A percentile compares a stretch with the other conserved stretches of the same genome.
phyloP scores from a whole-genome alignment of 2,329 filamentous ascomycete genomes.

The Pseudocercospora macadamiae region DNA sequence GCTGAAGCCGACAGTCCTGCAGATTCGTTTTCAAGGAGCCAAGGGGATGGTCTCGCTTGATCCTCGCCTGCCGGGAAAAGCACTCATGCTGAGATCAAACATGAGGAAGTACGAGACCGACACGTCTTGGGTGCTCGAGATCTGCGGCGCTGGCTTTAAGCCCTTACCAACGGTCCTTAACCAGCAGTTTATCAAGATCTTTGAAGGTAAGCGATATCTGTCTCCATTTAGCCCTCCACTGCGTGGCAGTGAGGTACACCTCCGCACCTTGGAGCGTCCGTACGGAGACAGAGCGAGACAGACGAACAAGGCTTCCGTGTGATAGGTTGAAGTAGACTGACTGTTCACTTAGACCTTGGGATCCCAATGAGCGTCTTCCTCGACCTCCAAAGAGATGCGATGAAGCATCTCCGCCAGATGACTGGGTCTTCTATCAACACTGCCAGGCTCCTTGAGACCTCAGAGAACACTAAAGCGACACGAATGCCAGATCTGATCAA shows the following conservation, averaged over 20 bases:
- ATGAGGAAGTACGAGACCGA: slow-evolving; percentile 77
- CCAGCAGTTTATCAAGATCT: slow-evolving; percentile 79
- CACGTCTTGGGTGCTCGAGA: slow-evolving; percentile 63
- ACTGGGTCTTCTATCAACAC: slow-evolving; percentile 64
- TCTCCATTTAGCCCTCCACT: no score
- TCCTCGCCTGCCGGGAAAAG: slow-evolving; percentile 57
- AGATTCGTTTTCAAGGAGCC: slow-evolving; percentile 72
- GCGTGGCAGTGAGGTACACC: no score
- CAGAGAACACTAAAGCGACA: slow-evolving; percentile 61
- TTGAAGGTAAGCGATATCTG: slow-evolving; percentile 57
- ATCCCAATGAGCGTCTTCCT: slow-evolving; percentile 64
- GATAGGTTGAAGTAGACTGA: not conserved
- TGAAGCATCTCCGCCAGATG: slow-evolving; percentile 62
- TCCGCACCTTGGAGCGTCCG: no score
- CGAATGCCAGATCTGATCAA: slow-evolving; percentile 65
- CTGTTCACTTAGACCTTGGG: slow-evolving; percentile 59
- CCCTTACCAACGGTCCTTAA: slow-evolving; percentile 74
- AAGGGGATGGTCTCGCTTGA: slow-evolving; percentile 82
- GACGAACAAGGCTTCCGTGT: no score
- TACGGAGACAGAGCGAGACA: no score
- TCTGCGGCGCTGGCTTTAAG: slow-evolving; percentile 69
- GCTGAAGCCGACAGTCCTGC: slow-evolving; percentile 65
- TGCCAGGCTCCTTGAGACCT: slow-evolving; percentile 65
- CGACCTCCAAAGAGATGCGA: slow-evolving; percentile 63
- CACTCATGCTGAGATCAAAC: slow-evolving; percentile 67